phyloP scores from a whole-genome alignment of 2,329 filamentous ascomycete genomes.

The Basipetospora sp. region DNA sequence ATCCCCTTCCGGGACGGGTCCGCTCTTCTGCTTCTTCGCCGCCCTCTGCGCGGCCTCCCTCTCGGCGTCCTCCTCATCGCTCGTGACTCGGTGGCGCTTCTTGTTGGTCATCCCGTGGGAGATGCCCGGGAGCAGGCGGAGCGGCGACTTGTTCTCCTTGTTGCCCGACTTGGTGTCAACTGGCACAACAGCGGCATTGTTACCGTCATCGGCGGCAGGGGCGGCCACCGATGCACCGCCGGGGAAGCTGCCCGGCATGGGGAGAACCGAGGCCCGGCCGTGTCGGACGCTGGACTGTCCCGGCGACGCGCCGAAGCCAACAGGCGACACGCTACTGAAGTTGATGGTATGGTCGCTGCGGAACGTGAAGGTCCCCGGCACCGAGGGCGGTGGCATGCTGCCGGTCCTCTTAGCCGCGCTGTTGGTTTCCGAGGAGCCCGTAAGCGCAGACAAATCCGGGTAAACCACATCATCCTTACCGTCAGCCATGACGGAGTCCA shows the following conservation, averaged over 20 bases:
- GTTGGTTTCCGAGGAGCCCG: slow-evolving; percentile 12
- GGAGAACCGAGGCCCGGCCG: slow-evolving; percentile 35
- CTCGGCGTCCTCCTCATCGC: slow-evolving; percentile 41
- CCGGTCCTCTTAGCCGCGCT: slow-evolving; percentile 12
- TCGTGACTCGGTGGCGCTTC: slow-evolving; percentile 45
- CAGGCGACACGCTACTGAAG: slow-evolving; percentile 33
- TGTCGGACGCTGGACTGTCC: slow-evolving; percentile 49
- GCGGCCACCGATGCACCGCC: too few species aligned
- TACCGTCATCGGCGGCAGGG: too few species aligned
- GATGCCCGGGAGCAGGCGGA: slow-evolving; percentile 27
- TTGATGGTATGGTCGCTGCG: slow-evolving; percentile 50
- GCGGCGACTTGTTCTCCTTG: slow-evolving; percentile 40
- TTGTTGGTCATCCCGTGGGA: slow-evolving; percentile 51
- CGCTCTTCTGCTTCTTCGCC: slow-evolving; percentile 44
- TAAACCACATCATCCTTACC: slow-evolving; percentile 27
- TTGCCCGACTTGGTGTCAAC: slow-evolving; percentile 16
- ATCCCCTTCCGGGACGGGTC: slow-evolving; percentile 34
- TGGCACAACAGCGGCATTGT: slow-evolving; percentile 2
- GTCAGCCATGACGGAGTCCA: slow-evolving; percentile 15
- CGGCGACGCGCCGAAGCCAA: slow-evolving; percentile 40
- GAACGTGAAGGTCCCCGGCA: slow-evolving; percentile 48
- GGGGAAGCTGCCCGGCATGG: slow-evolving; percentile 45
- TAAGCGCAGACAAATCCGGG: slow-evolving; percentile 35
- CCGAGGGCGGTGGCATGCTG: slow-evolving; percentile 21
- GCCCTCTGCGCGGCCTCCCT: slow-evolving; percentile 32